Base-by-base conservation (phyloP, 306 rosid genomes). In the Rubus idaeus region DNA sequence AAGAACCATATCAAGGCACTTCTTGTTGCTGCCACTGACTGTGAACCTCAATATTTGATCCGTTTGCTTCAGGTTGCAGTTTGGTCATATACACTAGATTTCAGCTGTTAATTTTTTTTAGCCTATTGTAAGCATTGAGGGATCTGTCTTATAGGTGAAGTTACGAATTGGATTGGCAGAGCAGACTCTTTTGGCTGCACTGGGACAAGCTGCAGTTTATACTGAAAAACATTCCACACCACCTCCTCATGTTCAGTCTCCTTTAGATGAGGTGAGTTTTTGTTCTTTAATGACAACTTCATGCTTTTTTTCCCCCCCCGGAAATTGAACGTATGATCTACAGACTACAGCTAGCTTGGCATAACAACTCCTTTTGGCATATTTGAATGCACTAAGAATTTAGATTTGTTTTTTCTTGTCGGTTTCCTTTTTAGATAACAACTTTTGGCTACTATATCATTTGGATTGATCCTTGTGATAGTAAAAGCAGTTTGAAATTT, bases 1-100 rank as follows among this genome's bases (percentile, higher is more conserved):
- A 95, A 89, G 81, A 89, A 88, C 83, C 96, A 81, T 78, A 89
- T 95, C 72, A 89, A 90, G 90, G 84, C 90, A 76, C 94, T 95
- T 78, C 90, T 95, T 84, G 96, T 92, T 70, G 96, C 97, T 73
- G 96, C 99, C 79, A 88, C 97, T 64, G 97, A 90, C 76, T 88
- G 94, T 68, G 99, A 95, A 86, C 97, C 97, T 72, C 89, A 74
- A 74, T 95, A 95, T 81, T 84, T 92, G 77, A 92, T 89, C 77
- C 89, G 97, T 49, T 83, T 95, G 74, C 89, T 92, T 70, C 97
- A 95, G 99, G 97, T 95, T 87, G 76, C 68, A 55, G 75, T 35
- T 80, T 50, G 53, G 44, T 63, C 23, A 49, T 75, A 53, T 78
- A 55, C 73, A 26, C 74, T 78, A 66, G 41, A 68, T 76, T 64